These are phyloP conservation scores for Trichosporon sp. DNA, from an alignment of 1,284 basidiomycete species.

Conservation along the genomic window DNA sequence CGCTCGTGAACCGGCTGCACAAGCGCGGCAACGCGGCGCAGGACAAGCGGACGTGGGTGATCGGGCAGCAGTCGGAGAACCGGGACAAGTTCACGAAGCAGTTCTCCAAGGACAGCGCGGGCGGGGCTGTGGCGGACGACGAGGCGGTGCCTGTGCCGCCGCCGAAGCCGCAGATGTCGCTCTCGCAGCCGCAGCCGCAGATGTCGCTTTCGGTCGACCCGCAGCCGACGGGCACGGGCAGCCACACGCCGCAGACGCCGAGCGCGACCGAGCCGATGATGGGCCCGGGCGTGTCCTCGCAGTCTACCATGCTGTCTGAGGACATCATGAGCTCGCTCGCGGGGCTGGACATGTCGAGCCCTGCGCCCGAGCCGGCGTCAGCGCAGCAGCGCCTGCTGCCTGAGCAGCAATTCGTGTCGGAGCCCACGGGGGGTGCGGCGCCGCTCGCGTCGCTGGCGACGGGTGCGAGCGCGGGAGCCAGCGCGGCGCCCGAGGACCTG, in stretches of 20 bases:
- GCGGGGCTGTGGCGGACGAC: not conserved
- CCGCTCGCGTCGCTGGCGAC: not conserved
- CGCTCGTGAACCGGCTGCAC: conserved; percentile 77
- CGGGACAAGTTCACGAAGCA: conserved; percentile 57
- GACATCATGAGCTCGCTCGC: conserved; percentile 73
- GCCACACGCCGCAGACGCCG: not conserved
- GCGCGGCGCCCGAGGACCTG: conserved; percentile 16
- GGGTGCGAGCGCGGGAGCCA: too few relatives aligned
- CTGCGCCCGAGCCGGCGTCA: conserved; percentile 12
- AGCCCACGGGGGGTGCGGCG: conserved; percentile 13
- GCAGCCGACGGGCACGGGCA: not conserved
- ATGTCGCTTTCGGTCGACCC: not conserved
- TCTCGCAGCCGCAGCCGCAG: not conserved
- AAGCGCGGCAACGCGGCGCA: conserved; percentile 83
- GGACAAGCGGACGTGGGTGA: conserved; percentile 92
- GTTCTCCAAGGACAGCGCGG: conserved; percentile 38
- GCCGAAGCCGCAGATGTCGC: conserved; percentile 11
- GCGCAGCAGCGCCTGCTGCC: conserved; percentile 7
- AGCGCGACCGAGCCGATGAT: conserved; percentile 35
- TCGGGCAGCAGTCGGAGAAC: conserved; percentile 88
- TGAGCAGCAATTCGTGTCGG: conserved; percentile 7
- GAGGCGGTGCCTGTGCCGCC: conserved; percentile 11
- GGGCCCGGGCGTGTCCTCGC: conserved; percentile 31
- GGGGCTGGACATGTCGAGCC: conserved; percentile 67
- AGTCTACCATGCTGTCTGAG: conserved; percentile 34